Evolutionary conservation across 768 basidiomycete genomes (phyloP), one percentile per base, ranked within the genome.

Genomic region (Suillus bovinus): DNA sequence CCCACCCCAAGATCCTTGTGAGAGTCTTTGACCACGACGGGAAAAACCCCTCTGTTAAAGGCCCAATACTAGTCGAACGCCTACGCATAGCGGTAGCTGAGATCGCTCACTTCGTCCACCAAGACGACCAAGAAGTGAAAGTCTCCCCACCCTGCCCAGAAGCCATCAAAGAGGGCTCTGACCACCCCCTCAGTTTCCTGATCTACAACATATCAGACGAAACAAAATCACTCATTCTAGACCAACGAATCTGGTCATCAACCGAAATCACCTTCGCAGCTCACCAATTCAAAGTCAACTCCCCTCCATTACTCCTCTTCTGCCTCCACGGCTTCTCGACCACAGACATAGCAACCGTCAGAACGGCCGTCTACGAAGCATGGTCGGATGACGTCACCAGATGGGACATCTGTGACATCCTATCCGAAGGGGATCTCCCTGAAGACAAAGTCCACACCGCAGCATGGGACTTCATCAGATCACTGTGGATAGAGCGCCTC

Each of bases 301-400:
- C 41, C 41, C 41, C 41, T 20, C 41, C 41, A 4, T 7, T 41
- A 16, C 39, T 55, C 16, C 10, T 55, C 1, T 36, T 55, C 1
- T 31, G 31, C 31, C 6, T 55, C 0, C 54, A 55, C 20, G 6
- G 31, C 6, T 31, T 31, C 39, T 4, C 34, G 1, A 34, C 36
- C 8, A 41, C 14, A 1, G 16, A 33, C 5, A 27, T 3, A 0
- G 9, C 1, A 3, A 44, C 17, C 0, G 4, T 27, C 14, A 31
- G 4, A 17, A 1, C 22, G 0, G 10, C 17, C 0, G 29, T 58
- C 7, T 2, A 24, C 1, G 13, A 58, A 0, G 4, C 11, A 1
- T 58, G 56, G 56, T 5, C n/a, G 2, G 42, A 27, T 2, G 56
- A 58, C 1, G 2, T 24, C 0, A 41, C 38, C 1, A 5, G 2